phyloP scores from a whole-genome alignment of 139 green algal genomes.

The Raphidocelis subcapitata region DNA sequence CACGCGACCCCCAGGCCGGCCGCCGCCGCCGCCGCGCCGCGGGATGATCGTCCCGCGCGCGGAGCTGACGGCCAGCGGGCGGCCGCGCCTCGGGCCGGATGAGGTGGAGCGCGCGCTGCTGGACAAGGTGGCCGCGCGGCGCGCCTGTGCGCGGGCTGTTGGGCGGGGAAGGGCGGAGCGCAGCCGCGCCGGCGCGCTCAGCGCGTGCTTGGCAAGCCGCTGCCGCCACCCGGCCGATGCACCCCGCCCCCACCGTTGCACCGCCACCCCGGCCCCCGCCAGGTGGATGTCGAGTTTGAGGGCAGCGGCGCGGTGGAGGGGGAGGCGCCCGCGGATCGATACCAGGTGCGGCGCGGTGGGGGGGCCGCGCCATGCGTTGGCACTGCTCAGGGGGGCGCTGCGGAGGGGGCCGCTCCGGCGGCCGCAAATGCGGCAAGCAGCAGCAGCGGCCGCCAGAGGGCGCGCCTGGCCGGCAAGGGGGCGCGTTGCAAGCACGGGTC shows the following conservation, averaged over 20 bases:
- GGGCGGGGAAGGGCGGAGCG: no score
- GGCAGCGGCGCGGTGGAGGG: conserved; percentile 43
- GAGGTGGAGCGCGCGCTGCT: conserved; percentile 66
- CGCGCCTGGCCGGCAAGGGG: no score
- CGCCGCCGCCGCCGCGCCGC: no score
- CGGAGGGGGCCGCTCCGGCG: no score
- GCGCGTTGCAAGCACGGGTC: no score
- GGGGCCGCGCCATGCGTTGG: not conserved
- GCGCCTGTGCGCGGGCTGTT: not conserved
- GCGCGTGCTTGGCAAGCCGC: not conserved
- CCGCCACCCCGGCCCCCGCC: not conserved
- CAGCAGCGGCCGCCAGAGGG: no score
- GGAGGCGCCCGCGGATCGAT: conserved; percentile 15
- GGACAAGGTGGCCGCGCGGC: conserved; percentile 46
- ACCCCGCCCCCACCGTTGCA: not conserved
- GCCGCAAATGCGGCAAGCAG: no score
- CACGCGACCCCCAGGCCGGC: no score
- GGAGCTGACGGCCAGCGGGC: conserved; percentile 49
- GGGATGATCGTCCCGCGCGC: conserved; percentile 43
- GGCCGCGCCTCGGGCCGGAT: conserved; percentile 51
- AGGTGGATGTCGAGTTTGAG: conserved; percentile 68
- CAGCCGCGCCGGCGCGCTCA: not conserved
- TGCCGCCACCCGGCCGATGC: no score
- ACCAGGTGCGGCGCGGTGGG: conserved; percentile 18
- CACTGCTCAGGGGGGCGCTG: no score